phyloP scores from a whole-genome alignment of 2,329 filamentous ascomycete genomes.

The Ophiocordyceps camponoti-leonardi region DNA sequence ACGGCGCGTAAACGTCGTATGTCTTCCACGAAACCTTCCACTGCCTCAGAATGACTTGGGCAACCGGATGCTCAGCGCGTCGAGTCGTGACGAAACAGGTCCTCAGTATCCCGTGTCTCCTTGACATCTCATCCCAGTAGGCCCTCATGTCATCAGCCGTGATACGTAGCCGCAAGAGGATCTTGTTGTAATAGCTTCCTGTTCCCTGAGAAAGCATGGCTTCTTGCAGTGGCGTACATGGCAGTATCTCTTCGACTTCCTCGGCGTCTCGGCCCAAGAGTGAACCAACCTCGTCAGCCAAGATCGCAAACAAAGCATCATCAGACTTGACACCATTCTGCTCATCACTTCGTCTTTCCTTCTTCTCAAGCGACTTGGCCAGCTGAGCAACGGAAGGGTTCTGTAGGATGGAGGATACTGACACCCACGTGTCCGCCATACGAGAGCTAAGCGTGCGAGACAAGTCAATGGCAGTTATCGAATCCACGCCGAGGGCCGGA shows the following conservation, averaged over 20 bases:
- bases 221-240: conserved; percentile 77
- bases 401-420: conserved; percentile 54
- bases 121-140: conserved; percentile 45
- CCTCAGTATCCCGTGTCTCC: conserved; percentile 58
- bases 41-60: conserved; percentile 50
- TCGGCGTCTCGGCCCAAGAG: conserved; percentile 7
- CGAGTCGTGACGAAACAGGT: conserved; percentile 58
- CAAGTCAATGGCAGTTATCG: conserved; percentile 61
- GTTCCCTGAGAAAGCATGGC: conserved; percentile 52
- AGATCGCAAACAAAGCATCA: conserved; percentile 9
- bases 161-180: conserved; percentile 42
- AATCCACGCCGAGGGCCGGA: conserved; percentile 65
- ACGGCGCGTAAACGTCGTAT: conserved; percentile 12
- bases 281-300: conserved; percentile 1
- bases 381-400: conserved; percentile 50
- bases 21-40: conserved; percentile 20
- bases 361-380: conserved; percentile 14
- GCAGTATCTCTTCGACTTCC: conserved; percentile 40
- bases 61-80: conserved; percentile 42
- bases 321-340: conserved; percentile 7
- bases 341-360: not conserved
- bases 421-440: conserved; percentile 26
- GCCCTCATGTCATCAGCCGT: conserved; percentile 30
- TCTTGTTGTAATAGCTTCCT: conserved; percentile 54
- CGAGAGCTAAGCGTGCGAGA: conserved; percentile 35